Conservation (phyloP, 768 basidiomycete species). For the Chalciporus sphaerocephalus region DNA sequence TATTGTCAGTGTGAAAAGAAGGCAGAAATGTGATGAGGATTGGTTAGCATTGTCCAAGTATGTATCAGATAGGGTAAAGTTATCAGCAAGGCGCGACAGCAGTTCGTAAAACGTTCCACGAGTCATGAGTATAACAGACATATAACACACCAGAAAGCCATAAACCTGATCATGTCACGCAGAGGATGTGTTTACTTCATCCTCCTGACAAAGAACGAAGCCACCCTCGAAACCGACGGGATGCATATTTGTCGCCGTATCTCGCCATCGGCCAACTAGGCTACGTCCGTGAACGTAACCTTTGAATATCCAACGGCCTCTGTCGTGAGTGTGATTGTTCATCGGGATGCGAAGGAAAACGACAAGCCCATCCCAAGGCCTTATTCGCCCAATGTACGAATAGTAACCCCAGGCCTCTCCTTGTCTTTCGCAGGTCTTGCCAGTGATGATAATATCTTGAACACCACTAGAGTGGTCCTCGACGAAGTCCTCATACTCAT, state of each 20-base stretch:
- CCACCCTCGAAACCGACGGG: conserved; percentile 47
- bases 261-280: conserved; percentile 53
- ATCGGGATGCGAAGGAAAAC: conserved; percentile 44
- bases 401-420: conserved; percentile 49
- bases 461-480: conserved; percentile 39
- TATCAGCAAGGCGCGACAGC: conserved; percentile 12
- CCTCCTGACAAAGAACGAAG: conserved; percentile 41
- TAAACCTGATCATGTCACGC: conserved; percentile 18
- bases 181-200: conserved; percentile 18
- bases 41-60: background rate
- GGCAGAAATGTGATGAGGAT: background rate
- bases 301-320: conserved; percentile 48
- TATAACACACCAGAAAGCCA: conserved; percentile 6
- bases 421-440: conserved; percentile 43
- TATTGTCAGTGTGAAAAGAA: background rate
- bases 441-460: conserved; percentile 50
- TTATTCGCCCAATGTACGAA: conserved; percentile 44
- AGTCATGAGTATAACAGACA: conserved; percentile 10
- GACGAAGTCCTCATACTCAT: conserved; percentile 39
- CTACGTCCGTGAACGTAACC: conserved; percentile 49
- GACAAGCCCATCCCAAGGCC: conserved; percentile 49
- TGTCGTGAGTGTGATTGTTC: conserved; percentile 25
- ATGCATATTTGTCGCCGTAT: conserved; percentile 39
- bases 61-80: conserved; percentile 11
- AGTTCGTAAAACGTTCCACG: background rate